phyloP scores from a whole-genome alignment of 2,329 filamentous ascomycete species.

The Colletotrichum cereale region DNA sequence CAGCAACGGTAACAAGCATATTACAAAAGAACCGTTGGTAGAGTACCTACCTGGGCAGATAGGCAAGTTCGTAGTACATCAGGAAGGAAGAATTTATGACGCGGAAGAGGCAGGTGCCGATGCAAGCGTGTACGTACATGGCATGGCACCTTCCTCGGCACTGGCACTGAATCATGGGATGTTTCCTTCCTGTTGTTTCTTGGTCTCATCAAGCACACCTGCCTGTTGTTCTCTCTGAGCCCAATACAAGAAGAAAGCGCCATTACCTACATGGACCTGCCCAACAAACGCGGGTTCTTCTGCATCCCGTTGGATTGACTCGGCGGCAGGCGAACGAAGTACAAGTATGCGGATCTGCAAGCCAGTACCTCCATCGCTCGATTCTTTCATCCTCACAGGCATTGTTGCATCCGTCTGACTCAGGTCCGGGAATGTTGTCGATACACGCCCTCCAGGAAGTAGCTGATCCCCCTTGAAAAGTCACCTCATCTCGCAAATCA shows the following conservation, averaged over 20 bases:
- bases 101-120: not conserved
- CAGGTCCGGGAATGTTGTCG: conserved; percentile 10
- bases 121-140: not conserved
- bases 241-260: not conserved
- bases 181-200: not conserved
- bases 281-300: not conserved
- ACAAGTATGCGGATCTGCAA: not conserved
- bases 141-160: not conserved
- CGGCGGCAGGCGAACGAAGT: not conserved
- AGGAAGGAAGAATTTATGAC: not conserved
- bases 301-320: not conserved
- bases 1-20: not conserved
- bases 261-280: not conserved
- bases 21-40: not conserved
- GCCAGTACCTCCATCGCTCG: conserved; percentile 5
- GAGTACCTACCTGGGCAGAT: not conserved
- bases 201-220: not conserved
- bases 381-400: conserved; percentile 4
- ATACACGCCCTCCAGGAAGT: not conserved
- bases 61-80: not conserved
- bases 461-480: conserved; percentile 2
- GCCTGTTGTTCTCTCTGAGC: not conserved
- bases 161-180: conserved; percentile 6
- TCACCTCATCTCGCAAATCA: conserved; percentile 31
- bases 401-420: conserved; percentile 31